Evolutionary conservation across 1,139 yeast species (phyloP).

Genomic region (Sugiyamaella pinicola): DNA sequence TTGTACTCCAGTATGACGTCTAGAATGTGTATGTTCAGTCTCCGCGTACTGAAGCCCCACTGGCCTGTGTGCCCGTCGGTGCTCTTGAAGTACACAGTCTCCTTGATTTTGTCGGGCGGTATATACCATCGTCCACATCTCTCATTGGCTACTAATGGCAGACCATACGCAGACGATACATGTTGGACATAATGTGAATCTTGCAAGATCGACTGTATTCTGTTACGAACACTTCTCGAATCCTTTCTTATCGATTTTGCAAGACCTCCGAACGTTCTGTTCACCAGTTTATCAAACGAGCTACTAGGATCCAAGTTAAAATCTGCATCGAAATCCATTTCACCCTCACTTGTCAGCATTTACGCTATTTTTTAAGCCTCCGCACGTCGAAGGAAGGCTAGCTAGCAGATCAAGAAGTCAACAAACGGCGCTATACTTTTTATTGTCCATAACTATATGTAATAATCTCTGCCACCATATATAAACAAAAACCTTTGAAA

Average conservation of each 20-base stretch:
- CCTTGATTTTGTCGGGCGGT: slow-evolving; percentile 45
- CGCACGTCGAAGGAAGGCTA: too few relatives aligned
- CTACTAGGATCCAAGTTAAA: background rate
- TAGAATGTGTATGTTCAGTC: slow-evolving; percentile 72
- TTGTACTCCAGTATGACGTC: slow-evolving; percentile 47
- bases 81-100: slow-evolving; percentile 76
- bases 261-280: slow-evolving; percentile 27
- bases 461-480: too few relatives aligned
- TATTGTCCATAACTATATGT: too few relatives aligned
- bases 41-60: slow-evolving; percentile 74
- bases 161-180: slow-evolving; percentile 40
- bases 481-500: too few relatives aligned
- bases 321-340: background rate
- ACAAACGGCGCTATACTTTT: too few relatives aligned
- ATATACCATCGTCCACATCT: slow-evolving; percentile 90
- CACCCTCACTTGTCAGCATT: background rate
- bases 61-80: slow-evolving; percentile 86
- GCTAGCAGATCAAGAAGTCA: too few relatives aligned
- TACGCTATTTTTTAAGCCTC: too few relatives aligned
- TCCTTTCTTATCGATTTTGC: slow-evolving; percentile 50
- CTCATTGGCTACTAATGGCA: slow-evolving; percentile 62
- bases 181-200: slow-evolving; percentile 55
- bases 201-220: slow-evolving; percentile 68
- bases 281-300: slow-evolving; percentile 25
- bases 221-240: slow-evolving; percentile 57